phyloP scores from a whole-genome alignment of 495 filamentous ascomycete genomes.

The Neurospora discreta region DNA sequence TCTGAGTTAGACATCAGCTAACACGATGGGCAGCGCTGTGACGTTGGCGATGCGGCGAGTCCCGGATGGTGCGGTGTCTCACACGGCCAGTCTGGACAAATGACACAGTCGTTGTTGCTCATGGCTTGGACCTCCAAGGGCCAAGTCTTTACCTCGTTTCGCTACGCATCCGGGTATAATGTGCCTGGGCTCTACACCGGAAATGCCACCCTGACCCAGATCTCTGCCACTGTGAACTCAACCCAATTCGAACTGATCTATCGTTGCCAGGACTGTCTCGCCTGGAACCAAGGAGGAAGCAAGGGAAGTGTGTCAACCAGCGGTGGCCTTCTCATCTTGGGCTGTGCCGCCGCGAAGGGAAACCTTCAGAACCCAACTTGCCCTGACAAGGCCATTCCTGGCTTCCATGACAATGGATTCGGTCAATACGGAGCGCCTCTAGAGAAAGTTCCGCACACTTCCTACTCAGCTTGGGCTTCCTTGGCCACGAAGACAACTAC shows the following conservation, averaged over 20 bases:
- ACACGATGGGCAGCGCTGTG: conserved; percentile 14
- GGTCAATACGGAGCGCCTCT: conserved; percentile 33
- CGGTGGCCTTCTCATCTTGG: conserved; percentile 13
- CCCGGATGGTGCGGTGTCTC: conserved; percentile 48
- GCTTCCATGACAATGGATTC: conserved; percentile 27
- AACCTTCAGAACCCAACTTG: conserved; percentile 16
- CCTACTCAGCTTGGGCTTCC: conserved; percentile 40
- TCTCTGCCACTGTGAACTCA: conserved; percentile 44
- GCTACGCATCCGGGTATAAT: conserved; percentile 46
- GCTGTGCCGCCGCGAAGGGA: conserved; percentile 16
- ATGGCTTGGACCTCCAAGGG: conserved; percentile 43
- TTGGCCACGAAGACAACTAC: conserved; percentile 25
- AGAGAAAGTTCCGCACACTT: conserved; percentile 28
- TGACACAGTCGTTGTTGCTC: conserved; percentile 48
- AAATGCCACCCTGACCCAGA: conserved; percentile 44
- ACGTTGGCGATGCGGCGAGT: conserved; percentile 9
- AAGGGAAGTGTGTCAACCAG: conserved; percentile 15
- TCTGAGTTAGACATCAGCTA: not conserved
- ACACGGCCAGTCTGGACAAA: conserved; percentile 37
- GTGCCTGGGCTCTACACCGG: conserved; percentile 47
- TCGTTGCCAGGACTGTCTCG: conserved; percentile 51
- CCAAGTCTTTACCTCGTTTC: conserved; percentile 42
- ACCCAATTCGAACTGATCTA: conserved; percentile 47
- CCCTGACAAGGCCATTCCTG: conserved; percentile 22
- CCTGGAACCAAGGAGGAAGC: conserved; percentile 32